These are phyloP conservation scores for Amanita rubescens DNA, from an alignment of 768 basidiomycete species.

Conservation along the genomic window DNA sequence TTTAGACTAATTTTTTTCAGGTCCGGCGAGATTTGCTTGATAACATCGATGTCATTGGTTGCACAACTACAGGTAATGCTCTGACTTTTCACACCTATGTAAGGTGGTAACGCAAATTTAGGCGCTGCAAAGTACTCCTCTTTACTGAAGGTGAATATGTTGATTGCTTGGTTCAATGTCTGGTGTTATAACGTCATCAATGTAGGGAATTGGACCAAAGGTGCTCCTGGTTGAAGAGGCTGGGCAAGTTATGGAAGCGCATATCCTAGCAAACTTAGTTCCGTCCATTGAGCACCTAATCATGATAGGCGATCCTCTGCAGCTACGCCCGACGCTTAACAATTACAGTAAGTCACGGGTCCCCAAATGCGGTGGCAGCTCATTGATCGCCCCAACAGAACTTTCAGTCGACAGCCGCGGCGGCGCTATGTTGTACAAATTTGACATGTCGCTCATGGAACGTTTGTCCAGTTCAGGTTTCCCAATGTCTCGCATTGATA, in stretches of 20 bases:
- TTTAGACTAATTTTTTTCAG: slow-evolving; percentile 25
- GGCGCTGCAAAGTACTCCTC: slow-evolving; percentile 62
- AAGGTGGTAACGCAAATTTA: slow-evolving; percentile 16
- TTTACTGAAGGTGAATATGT: slow-evolving; percentile 42
- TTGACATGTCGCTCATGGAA: slow-evolving; percentile 75
- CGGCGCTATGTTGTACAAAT: slow-evolving; percentile 49
- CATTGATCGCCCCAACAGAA: slow-evolving; percentile 27
- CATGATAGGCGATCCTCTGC: slow-evolving; percentile 73
- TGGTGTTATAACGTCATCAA: background rate
- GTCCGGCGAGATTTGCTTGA: slow-evolving; percentile 46
- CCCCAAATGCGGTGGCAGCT: background rate
- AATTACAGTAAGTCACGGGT: slow-evolving; percentile 42
- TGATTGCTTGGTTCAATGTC: background rate
- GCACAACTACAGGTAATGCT: slow-evolving; percentile 64
- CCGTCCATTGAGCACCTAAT: slow-evolving; percentile 66
- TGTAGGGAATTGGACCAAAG: slow-evolving; percentile 48
- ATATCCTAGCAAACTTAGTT: slow-evolving; percentile 58
- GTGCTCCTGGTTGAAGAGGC: slow-evolving; percentile 75
- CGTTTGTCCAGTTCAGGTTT: slow-evolving; percentile 50
- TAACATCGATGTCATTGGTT: slow-evolving; percentile 58
- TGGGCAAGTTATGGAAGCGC: slow-evolving; percentile 76
- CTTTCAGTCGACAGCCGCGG: slow-evolving; percentile 62
- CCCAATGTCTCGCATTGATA: slow-evolving; percentile 61
- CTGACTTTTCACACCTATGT: background rate
- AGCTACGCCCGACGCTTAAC: slow-evolving; percentile 62